Evolutionary conservation across 139 green algal genomes (phyloP).

Genomic region (Deuterostichococcus epilithicus): DNA sequence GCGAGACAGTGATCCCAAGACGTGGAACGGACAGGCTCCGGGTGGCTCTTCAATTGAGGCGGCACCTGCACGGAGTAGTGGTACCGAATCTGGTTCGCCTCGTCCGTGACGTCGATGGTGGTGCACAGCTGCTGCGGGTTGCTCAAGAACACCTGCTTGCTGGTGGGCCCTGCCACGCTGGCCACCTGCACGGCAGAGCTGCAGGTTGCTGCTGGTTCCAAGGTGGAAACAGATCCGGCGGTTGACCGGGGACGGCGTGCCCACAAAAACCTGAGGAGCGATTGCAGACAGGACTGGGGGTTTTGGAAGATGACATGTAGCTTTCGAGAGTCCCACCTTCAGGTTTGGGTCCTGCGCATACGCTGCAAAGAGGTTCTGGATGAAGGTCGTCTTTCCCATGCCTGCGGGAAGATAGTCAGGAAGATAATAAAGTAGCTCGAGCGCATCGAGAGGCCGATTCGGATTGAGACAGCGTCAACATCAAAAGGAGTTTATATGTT

Average conservation of each 20-base stretch:
- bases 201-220: too few species aligned
- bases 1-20: too few species aligned
- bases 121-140: conserved; percentile 26
- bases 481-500: too few species aligned
- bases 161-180: conserved; percentile 1
- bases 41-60: too few species aligned
- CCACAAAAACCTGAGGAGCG: not conserved
- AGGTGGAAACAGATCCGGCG: too few species aligned
- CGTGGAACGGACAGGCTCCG: too few species aligned
- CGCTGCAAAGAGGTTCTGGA: conserved; percentile 48
- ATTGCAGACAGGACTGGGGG: not conserved
- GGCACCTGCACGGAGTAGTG: conserved; percentile 17
- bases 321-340: conserved; percentile 18
- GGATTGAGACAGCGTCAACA: too few species aligned
- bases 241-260: too few species aligned
- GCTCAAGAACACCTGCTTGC: conserved; percentile 16
- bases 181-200: too few species aligned
- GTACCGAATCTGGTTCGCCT: conserved; percentile 17
- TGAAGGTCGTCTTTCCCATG: conserved; percentile 49
- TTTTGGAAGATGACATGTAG: too few species aligned
- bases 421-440: too few species aligned
- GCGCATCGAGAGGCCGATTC: too few species aligned
- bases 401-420: not conserved
- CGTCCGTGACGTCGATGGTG: conserved; percentile 24
- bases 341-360: conserved; percentile 40